Evolutionary conservation across 192 early-diverging fungal species (phyloP), one percentile per base, ranked within the genome.

Genomic region (Umbelopsis sp.): DNA sequence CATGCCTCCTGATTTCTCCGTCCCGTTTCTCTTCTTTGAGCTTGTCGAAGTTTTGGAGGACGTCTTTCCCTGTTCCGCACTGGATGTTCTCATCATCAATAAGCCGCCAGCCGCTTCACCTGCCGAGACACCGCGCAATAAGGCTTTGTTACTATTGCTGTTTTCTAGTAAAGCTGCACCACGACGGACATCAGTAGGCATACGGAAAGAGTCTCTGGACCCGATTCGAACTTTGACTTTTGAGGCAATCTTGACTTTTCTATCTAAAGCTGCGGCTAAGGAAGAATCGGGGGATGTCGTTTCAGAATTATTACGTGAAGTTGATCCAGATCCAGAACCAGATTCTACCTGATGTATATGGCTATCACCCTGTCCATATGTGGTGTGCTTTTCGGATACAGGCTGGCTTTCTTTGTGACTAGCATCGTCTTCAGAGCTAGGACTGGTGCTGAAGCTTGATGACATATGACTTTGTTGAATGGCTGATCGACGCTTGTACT

Each of bases 51-150:
- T 37, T 35, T 61, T 61, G 3, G 55, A 61, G 18, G 55, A 30
- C 12, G 13, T 16, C n/a, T 61, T 61, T 2, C 55, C 55, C 4
- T 6, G 27, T 61, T 61, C 55, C 27, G 55, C 55, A 35, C 55
- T 61, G 0, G 55, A 61, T 18, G 55, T n/a, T 37, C 71, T 46
- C 75, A 77, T 77, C 75, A 77, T 77, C 11, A 77, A n/a, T 47
- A 77, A 9, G 2, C 75, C 75, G 30, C 75, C 75, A 33, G 71
- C 75, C 1, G 71, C 71, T 52, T 77, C 75, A 48, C 75, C 75
- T 23, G 53, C 71, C 30, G 71, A 70, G 53, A n/a, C 44, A 21
- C 35, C 68, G 16, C 44, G 49, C 68, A 61, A 35, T 30, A 61
- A 35, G 13, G 5, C 16, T 16, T 61, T 61, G 27, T 61, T 61